phyloP scores from a whole-genome alignment of 192 early-diverging fungal genomes.

The Coemansia sp. region DNA sequence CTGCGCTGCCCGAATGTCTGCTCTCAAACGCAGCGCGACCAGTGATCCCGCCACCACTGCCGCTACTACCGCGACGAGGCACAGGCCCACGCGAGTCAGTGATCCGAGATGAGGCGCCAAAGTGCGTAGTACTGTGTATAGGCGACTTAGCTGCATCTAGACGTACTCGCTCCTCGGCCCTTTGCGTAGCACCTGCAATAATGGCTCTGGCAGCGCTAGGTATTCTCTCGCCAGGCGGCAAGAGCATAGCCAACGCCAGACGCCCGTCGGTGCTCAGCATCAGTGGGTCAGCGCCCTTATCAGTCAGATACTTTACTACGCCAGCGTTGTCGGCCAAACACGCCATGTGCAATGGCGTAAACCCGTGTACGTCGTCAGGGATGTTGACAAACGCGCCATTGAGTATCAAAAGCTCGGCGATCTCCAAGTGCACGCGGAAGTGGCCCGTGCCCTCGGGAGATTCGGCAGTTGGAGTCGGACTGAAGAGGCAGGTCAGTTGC shows the following conservation, averaged over 20 bases:
- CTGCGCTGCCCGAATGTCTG: background rate
- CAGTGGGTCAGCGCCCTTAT: constrained; percentile 45
- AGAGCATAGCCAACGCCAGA: constrained; percentile 6
- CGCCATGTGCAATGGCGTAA: constrained; percentile 32
- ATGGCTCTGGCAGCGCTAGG: constrained; percentile 3
- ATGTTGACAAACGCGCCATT: constrained; percentile 33
- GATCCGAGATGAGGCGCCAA: background rate
- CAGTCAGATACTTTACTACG: constrained; percentile 23
- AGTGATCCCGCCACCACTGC: constrained; percentile 9
- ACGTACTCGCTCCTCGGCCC: constrained; percentile 23
- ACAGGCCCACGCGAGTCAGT: background rate
- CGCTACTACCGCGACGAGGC: constrained; percentile 1
- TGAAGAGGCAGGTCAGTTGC: background rate
- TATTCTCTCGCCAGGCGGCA: background rate
- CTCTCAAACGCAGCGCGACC: background rate
- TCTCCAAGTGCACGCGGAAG: constrained; percentile 20
- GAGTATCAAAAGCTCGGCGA: constrained; percentile 47
- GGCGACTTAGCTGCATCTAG: constrained; percentile 9
- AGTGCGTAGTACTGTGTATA: background rate
- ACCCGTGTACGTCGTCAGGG: constrained; percentile 12
- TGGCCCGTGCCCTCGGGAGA: background rate
- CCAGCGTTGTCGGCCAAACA: constrained; percentile 14
- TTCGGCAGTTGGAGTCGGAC: background rate
- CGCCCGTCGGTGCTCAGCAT: background rate
- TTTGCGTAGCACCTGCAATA: constrained; percentile 16